phyloP scores from a whole-genome alignment of 176 grass and related monocot species.

The Carex scoparia region DNA sequence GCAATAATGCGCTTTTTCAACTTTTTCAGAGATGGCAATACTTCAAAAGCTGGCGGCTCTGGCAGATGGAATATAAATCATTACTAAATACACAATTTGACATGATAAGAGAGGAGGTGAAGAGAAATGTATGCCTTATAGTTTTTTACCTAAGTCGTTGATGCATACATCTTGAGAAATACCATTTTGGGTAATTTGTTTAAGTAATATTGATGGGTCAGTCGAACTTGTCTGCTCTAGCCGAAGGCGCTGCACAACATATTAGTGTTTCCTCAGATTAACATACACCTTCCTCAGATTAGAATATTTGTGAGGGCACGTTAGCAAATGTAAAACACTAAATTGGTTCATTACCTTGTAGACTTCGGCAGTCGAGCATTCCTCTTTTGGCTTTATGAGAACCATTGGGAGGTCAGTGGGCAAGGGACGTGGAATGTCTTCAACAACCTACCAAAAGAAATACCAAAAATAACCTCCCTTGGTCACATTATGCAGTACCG shows the following conservation, averaged over 20 bases:
- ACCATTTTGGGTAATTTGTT: conserved; percentile 62
- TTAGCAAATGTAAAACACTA: background rate
- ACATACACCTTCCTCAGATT: background rate
- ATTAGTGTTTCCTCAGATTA: background rate
- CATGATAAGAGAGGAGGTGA: background rate
- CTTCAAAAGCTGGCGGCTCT: conserved; percentile 96
- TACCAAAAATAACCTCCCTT: background rate
- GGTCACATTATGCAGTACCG: background rate
- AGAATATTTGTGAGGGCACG: background rate
- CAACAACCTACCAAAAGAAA: conserved; percentile 54
- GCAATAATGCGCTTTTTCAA: conserved; percentile 89
- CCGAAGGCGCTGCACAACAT: conserved; percentile 47
- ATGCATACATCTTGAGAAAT: conserved; percentile 90
- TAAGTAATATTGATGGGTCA: conserved; percentile 71
- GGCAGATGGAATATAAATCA: conserved; percentile 27
- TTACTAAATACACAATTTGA: conserved; percentile 17
- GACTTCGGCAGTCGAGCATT: conserved; percentile 89
- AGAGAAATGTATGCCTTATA: background rate
- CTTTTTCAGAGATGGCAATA: conserved; percentile 73
- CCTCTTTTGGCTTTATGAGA: conserved; percentile 89
- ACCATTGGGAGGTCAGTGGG: conserved; percentile 64
- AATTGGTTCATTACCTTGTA: conserved; percentile 63
- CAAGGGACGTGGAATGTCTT: conserved; percentile 63
- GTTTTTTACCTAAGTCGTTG: conserved; percentile 77
- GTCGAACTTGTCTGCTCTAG: conserved; percentile 58